These are phyloP conservation scores for Metschnikowia cerradonensis DNA, from an alignment of 805 yeast genomes.

Conservation along the genomic window DNA sequence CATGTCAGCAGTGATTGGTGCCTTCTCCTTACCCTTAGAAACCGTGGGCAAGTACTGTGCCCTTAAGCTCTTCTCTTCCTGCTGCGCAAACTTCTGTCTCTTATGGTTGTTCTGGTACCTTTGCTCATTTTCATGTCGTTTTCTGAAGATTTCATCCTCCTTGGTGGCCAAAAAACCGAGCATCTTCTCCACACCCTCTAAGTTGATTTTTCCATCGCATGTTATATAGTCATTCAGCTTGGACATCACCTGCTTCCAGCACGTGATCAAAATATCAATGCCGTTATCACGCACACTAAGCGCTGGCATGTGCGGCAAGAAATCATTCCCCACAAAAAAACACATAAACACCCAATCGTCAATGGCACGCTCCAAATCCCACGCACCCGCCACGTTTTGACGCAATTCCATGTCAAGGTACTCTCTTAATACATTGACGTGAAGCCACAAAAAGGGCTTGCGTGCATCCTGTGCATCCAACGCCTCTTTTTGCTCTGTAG, in stretches of 20 bases:
- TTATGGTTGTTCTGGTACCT: constrained; percentile 64
- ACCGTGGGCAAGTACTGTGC: constrained; percentile 48
- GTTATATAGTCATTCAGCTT: constrained; percentile 73
- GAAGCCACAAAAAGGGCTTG: constrained; percentile 93
- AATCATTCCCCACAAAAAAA: constrained; percentile 98
- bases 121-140: constrained; percentile 63
- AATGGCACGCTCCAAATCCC: constrained; percentile 90
- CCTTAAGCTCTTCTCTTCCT: constrained; percentile 44
- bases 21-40: constrained; percentile 71
- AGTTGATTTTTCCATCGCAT: constrained; percentile 79
- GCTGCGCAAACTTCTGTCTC: constrained; percentile 48
- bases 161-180: constrained; percentile 60
- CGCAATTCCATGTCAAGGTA: constrained; percentile 81
- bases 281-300: constrained; percentile 94
- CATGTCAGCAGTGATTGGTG: constrained; percentile 63
- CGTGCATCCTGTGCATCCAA: constrained; percentile 43
- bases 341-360: constrained; percentile 99
- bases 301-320: constrained; percentile 92
- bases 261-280: constrained; percentile 70
- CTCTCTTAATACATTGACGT: constrained; percentile 81
- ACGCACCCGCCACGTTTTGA: constrained; percentile 65
- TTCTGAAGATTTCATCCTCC: constrained; percentile 75
- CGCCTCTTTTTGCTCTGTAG: constrained; percentile 51
- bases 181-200: constrained; percentile 71
- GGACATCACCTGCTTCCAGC: constrained; percentile 79